Percentiles rank a stretch among this genome's conserved stretches.
These are phyloP conservation scores for Glarea lozoyensis DNA, from an alignment of 495 filamentous ascomycete genomes.

Conservation along the genomic window DNA sequence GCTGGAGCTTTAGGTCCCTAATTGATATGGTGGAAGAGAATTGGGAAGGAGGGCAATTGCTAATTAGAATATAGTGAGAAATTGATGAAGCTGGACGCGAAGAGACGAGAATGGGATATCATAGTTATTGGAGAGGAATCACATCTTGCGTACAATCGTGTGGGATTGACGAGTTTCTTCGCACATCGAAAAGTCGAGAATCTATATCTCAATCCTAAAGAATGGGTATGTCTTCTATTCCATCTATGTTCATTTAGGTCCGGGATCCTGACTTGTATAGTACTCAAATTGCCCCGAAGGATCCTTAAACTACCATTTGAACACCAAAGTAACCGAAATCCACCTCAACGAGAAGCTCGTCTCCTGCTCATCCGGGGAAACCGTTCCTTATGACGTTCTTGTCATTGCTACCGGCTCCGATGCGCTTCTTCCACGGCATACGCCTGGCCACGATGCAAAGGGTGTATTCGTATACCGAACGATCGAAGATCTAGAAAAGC, in stretches of 20 bases:
- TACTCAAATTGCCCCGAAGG: slow-evolving; percentile 16
- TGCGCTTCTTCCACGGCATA: slow-evolving; percentile 70
- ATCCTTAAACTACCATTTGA: slow-evolving; percentile 69
- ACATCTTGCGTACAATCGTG: slow-evolving; percentile 90
- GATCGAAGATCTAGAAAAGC: slow-evolving; percentile 70
- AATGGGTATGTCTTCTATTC: slow-evolving; percentile 49
- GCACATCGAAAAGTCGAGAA: slow-evolving; percentile 85
- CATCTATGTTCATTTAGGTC: slow-evolving; percentile 21
- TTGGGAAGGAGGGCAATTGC: slow-evolving; percentile 44
- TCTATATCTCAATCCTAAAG: slow-evolving; percentile 77
- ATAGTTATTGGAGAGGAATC: slow-evolving; percentile 88
- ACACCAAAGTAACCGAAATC: slow-evolving; percentile 70
- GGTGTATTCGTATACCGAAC: slow-evolving; percentile 96
- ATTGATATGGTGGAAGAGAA: no score
- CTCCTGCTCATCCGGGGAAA: slow-evolving; percentile 58
- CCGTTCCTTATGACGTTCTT: slow-evolving; percentile 77
- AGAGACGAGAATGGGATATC: slow-evolving; percentile 70
- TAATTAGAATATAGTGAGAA: slow-evolving; percentile 57
- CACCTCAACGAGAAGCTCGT: slow-evolving; percentile 55
- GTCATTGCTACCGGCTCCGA: slow-evolving; percentile 90
- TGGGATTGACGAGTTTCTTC: slow-evolving; percentile 92
- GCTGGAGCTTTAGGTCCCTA: no score
- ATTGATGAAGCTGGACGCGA: slow-evolving; percentile 75
- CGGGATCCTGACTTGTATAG: slow-evolving; percentile 43
- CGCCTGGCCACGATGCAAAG: slow-evolving; percentile 74